Evolutionary conservation across 495 filamentous ascomycete genomes (phyloP), one percentile per base, ranked within the genome.

Genomic region (Penicillium taxi): DNA sequence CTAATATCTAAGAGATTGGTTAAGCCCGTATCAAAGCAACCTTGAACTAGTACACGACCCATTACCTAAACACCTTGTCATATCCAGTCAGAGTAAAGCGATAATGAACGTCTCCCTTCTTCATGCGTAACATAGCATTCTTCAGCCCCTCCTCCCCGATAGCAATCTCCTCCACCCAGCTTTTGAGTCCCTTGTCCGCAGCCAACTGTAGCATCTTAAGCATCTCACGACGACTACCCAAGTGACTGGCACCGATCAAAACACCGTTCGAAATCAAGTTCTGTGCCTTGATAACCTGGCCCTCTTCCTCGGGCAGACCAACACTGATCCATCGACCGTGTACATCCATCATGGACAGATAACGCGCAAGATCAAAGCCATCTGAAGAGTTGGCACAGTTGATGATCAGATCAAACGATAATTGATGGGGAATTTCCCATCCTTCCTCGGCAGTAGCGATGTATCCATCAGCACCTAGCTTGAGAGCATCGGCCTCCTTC

Each of bases 281-380:
- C 67, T 86, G 83, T 24, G 82, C 82, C 63, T 76, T 80, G 40
- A 95, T 72, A 35, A 70, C 62, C 27, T 84, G 77, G 1, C 86
- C 72, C n/a, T 80, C 75, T 25, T 81, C 77, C 51, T 94, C 86
- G 2, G 88, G 88, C 42, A 94, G 62, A 1, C 89, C 88, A 26
- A 91, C 84, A 36, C 77, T 81, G 40, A 94, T 73, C 75, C 86
- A 90, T 39, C 69, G 73, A 39, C 84, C 86, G 58, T 87, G 86
- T 38, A 94, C 77, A 56, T 88, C 84, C 47, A 96, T 73, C 42
- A 86, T 74, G 31, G 71, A 74, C 43, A 93, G 67, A 55, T 94
- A 94, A 7, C 78, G 73, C 31, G 66, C 53, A 18, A 94, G 50
- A 50, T 84, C 70, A 60, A 85, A 81, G 39, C 72, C 67, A 62